phyloP scores from a whole-genome alignment of 2,329 filamentous ascomycete species.

The Pseudogymnoascus verrucosus region DNA sequence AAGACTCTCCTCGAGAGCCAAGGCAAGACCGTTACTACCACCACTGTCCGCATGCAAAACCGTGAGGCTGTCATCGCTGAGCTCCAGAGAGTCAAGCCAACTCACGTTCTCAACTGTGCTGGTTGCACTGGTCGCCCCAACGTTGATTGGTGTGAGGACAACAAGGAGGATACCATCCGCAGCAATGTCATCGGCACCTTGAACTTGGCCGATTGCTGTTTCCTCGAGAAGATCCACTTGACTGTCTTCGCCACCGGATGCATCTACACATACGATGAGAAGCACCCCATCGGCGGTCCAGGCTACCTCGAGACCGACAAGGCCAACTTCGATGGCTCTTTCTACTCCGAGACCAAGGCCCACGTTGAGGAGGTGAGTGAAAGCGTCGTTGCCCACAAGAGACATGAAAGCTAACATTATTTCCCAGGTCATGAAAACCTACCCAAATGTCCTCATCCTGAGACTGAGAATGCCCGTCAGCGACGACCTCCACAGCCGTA shows the following conservation, averaged over 20 bases:
- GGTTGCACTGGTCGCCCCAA: slow-evolving; percentile 60
- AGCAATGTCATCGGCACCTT: slow-evolving; percentile 60
- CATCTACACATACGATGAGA: slow-evolving; percentile 56
- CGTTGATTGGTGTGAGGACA: slow-evolving; percentile 64
- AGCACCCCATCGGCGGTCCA: slow-evolving; percentile 50
- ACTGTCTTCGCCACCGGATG: slow-evolving; percentile 62
- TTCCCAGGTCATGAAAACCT: slow-evolving; percentile 50
- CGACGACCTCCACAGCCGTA: slow-evolving; percentile 57
- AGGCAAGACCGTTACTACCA: slow-evolving; percentile 53
- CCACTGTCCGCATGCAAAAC: slow-evolving; percentile 58
- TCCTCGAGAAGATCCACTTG: slow-evolving; percentile 48
- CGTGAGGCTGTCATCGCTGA: slow-evolving; percentile 47
- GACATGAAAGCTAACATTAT: background rate
- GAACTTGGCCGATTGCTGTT: slow-evolving; percentile 56
- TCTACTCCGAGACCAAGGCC: slow-evolving; percentile 60
- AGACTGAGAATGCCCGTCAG: slow-evolving; percentile 63
- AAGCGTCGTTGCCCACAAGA: background rate
- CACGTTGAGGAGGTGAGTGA: slow-evolving; percentile 52
- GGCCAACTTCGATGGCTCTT: slow-evolving; percentile 59
- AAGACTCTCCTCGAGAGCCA: slow-evolving; percentile 48
- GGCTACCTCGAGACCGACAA: slow-evolving; percentile 54
- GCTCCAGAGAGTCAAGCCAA: slow-evolving; percentile 52
- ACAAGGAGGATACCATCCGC: slow-evolving; percentile 58
- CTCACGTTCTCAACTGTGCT: slow-evolving; percentile 59
- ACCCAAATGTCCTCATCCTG: slow-evolving; percentile 54